Base-by-base conservation (phyloP, 495 filamentous ascomycete species). In the Tirmania nivea region DNA sequence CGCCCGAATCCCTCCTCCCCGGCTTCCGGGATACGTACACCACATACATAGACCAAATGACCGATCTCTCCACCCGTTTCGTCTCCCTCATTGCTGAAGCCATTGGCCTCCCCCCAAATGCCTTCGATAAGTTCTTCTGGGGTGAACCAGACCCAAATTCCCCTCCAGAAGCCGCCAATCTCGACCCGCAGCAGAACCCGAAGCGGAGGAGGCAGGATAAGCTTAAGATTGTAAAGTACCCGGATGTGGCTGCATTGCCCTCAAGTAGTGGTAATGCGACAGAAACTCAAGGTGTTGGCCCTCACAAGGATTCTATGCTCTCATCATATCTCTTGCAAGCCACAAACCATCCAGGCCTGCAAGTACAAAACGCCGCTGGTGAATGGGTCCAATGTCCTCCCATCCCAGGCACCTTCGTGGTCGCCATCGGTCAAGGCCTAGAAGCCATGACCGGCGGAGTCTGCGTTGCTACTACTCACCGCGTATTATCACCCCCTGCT, bases 301-400 rank as follows among this genome's bases (percentile, higher is more conserved):
- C 90, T 9, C 90, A 97, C 67, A 97, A 97, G 65, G 90, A 97
- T 66, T 81, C 76, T 50, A 89, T 89, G 75, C 75, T 94, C 42
- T 79, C 81, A 10, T 83, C 78, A 19, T 95, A 89, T 66, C 75
- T 97, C 37, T 75, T 94, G 31, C 90, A 95, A 67, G 86, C 80
- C 1, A 80, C 78, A n/a, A 67, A 71, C 1, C 90, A 95, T 61
- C 69, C 63, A 2, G 86, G 87, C 0, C 70, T 97, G 16, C 89
- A 97, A 63, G 88, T 88, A 5, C 89, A 94, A 65, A 94, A 94
- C 65, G 79, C 79, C 59, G 64, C 67, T 19, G 86, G 89, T 20
- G 67, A 75, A 25, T 97, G 89, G 89, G 78, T 97, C 55, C 77
- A 83, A 59, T 79, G 75, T 54, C 75, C 78, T 36, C 81, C 80